A percentile compares a stretch with the other conserved stretches of the same genome.
Evolutionary conservation across 2,329 filamentous ascomycete genomes (phyloP).

Genomic region (Pestalotiopsis sp.): DNA sequence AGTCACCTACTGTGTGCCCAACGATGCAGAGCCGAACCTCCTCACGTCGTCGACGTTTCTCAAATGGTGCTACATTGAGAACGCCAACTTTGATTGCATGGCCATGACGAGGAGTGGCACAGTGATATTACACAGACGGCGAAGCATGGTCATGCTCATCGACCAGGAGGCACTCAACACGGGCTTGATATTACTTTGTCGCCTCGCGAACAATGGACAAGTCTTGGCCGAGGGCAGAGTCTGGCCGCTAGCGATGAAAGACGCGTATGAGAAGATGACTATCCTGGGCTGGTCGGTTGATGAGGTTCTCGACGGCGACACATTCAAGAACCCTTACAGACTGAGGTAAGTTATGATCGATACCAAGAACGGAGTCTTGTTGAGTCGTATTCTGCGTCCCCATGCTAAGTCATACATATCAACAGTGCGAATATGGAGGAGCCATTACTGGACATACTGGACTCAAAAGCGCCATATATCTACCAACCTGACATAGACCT

Average conservation of each 20-base stretch:
- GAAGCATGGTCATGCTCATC: background rate
- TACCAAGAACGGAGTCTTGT: background rate
- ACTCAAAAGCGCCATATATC: slow-evolving; percentile 2
- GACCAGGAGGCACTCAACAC: slow-evolving; percentile 3
- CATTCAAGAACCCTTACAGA: background rate
- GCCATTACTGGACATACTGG: background rate
- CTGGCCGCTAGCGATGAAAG: background rate
- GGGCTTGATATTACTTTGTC: background rate
- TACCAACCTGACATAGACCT: slow-evolving; percentile 1
- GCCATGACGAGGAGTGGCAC: background rate
- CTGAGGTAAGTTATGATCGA: background rate
- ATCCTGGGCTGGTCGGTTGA: background rate
- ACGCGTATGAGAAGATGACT: background rate
- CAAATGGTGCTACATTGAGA: slow-evolving; percentile 9
- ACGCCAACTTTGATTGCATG: background rate
- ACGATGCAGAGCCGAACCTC: background rate
- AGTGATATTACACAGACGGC: background rate
- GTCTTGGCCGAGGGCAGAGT: background rate
- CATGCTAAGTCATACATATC: background rate
- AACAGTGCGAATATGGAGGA: slow-evolving; percentile 5
- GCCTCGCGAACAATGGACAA: background rate
- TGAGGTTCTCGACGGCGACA: background rate
- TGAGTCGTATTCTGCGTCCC: no score
- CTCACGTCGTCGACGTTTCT: background rate
- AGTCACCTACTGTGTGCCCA: background rate